Evolutionary conservation across 2,329 filamentous ascomycete genomes (phyloP).

Genomic region (Epichloe coenophiala): DNA sequence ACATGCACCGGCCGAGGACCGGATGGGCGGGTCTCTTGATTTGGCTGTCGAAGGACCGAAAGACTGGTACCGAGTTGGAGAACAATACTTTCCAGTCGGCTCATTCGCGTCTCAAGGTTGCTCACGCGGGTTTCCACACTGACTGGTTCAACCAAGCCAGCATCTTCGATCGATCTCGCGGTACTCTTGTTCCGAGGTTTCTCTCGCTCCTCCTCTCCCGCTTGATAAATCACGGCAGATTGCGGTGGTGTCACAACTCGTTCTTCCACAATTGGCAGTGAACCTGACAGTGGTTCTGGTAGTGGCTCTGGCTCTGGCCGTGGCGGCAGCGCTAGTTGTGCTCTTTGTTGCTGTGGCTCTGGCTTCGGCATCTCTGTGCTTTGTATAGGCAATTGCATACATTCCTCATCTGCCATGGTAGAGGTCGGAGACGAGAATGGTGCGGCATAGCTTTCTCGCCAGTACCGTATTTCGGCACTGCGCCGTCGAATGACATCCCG

Average conservation of each 20-base stretch:
- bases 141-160: conserved; percentile 25
- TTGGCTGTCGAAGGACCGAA: conserved; percentile 22
- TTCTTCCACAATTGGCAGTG: background rate
- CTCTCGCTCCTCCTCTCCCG: background rate
- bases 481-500: conserved; percentile 31
- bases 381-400: conserved; percentile 16
- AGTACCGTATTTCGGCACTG: conserved; percentile 51
- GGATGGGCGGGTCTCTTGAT: conserved; percentile 15
- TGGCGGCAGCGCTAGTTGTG: conserved; percentile 2
- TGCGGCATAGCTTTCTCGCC: conserved; percentile 46
- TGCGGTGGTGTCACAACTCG: background rate
- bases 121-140: conserved; percentile 40
- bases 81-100: conserved; percentile 39
- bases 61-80: conserved; percentile 34
- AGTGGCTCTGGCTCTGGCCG: conserved; percentile 15
- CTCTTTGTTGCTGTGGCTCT: conserved; percentile 13
- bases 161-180: background rate
- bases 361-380: conserved; percentile 5
- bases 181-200: background rate
- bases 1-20: background rate
- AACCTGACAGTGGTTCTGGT: conserved; percentile 2
- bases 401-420: conserved; percentile 26
- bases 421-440: conserved; percentile 40
- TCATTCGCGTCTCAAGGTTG: conserved; percentile 36
- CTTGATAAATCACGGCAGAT: background rate